These are phyloP conservation scores for Spathaspora sp. DNA, from an alignment of 1,139 yeast species.

Conservation along the genomic window DNA sequence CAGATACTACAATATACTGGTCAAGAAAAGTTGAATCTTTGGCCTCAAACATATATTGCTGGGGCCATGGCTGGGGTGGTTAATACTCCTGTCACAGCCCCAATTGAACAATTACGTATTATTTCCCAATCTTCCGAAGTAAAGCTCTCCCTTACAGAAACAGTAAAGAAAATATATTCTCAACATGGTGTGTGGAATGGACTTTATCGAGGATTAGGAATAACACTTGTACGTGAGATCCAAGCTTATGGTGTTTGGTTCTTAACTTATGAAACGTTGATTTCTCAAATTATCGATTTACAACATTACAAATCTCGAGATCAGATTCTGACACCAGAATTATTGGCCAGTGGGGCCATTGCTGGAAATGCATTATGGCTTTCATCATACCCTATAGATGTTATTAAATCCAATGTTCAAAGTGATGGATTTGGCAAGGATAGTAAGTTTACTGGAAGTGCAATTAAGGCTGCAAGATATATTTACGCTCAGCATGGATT, in stretches of 20 bases:
- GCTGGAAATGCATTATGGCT: constrained; percentile 78
- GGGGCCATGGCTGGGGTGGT: constrained; percentile 82
- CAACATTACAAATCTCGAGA: constrained; percentile 42
- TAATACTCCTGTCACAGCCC: constrained; percentile 68
- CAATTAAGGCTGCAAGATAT: constrained; percentile 44
- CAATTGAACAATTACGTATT: constrained; percentile 76
- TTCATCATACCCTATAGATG: constrained; percentile 70
- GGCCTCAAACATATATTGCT: constrained; percentile 66
- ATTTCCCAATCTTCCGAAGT: constrained; percentile 55
- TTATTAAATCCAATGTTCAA: constrained; percentile 68
- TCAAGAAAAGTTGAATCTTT: constrained; percentile 42
- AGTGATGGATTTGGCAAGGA: constrained; percentile 55
- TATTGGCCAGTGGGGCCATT: constrained; percentile 61
- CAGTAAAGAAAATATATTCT: constrained; percentile 43
- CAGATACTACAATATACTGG: constrained; percentile 40
- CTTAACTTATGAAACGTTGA: constrained; percentile 63
- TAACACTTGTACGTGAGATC: constrained; percentile 65
- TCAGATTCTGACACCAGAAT: constrained; percentile 60
- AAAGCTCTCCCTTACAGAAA: constrained; percentile 41
- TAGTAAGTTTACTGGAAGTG: constrained; percentile 46
- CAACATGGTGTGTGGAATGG: constrained; percentile 51
- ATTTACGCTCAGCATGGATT: constrained; percentile 50
- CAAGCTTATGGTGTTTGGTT: constrained; percentile 89
- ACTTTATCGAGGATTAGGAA: constrained; percentile 56
- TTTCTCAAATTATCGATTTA: constrained; percentile 38